phyloP scores from a whole-genome alignment of 1,139 yeast genomes.

The Suhomyces chickasaworum region DNA sequence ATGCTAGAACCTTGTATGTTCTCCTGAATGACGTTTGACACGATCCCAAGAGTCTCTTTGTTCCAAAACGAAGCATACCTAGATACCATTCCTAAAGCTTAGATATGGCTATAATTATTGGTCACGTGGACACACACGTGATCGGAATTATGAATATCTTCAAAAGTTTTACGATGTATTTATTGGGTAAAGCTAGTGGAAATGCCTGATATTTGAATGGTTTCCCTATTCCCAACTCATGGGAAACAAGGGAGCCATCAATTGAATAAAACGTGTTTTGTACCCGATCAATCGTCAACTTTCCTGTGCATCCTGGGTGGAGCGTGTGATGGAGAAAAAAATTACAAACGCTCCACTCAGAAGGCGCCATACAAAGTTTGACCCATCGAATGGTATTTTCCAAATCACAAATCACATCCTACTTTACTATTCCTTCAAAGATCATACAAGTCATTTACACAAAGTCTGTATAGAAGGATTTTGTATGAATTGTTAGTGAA shows the following conservation, averaged over 20 bases:
- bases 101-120: no score
- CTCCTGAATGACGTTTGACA: background rate
- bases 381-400: background rate
- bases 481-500: background rate
- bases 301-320: background rate
- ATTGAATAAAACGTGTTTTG: no score
- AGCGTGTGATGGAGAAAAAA: slow-evolving; percentile 8
- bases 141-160: no score
- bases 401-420: background rate
- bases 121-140: background rate
- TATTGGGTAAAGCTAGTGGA: no score
- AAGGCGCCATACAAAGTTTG: background rate
- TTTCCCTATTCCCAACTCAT: no score
- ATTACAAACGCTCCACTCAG: slow-evolving; percentile 9
- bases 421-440: background rate
- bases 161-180: no score
- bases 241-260: no score
- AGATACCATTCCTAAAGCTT: background rate
- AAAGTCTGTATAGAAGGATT: background rate
- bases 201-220: no score
- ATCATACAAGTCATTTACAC: background rate
- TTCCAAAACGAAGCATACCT: background rate
- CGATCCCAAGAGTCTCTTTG: background rate
- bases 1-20: slow-evolving; percentile 69
- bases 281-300: background rate